Evolutionary conservation across 169 alveolate species (phyloP).

Genomic region (Plasmodium malariae): DNA sequence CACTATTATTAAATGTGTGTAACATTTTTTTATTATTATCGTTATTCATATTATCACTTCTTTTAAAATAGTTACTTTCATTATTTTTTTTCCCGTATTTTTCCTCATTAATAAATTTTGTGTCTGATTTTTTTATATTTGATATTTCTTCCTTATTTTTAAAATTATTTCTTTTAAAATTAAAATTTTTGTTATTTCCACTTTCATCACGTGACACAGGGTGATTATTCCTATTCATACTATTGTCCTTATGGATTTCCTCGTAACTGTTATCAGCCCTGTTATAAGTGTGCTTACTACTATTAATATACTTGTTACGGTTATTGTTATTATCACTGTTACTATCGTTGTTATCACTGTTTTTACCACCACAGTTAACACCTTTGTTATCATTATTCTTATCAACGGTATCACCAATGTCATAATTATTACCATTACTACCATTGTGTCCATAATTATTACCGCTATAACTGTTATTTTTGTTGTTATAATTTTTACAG

Average conservation of each 20-base stretch:
- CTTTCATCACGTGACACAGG: constrained; percentile 1
- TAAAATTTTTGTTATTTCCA: constrained; percentile 3
- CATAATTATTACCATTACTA: neutral
- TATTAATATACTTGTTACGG: neutral
- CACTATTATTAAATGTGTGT: neutral
- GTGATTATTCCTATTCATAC: constrained; percentile 1
- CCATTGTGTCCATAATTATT: neutral
- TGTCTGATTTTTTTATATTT: neutral
- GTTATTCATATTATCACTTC: constrained; percentile 14
- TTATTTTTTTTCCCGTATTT: constrained; percentile 5
- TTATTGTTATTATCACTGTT: neutral
- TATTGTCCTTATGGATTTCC: neutral
- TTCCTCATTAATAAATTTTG: constrained; percentile 1
- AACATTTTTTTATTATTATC: constrained; percentile 9
- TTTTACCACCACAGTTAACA: neutral
- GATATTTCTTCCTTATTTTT: constrained; percentile 21
- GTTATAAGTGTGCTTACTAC: neutral
- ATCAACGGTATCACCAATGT: neutral
- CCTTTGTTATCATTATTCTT: neutral
- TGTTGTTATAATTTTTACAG: constrained; percentile 8
- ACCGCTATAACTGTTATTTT: neutral
- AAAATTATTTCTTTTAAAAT: constrained; percentile 27
- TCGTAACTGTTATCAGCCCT: neutral
- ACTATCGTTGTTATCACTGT: neutral
- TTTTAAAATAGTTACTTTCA: constrained; percentile 24